Evolutionary conservation across 345 rosid species (phyloP), one percentile per base, ranked within the genome.

Genomic region (Melaleuca alternifolia): DNA sequence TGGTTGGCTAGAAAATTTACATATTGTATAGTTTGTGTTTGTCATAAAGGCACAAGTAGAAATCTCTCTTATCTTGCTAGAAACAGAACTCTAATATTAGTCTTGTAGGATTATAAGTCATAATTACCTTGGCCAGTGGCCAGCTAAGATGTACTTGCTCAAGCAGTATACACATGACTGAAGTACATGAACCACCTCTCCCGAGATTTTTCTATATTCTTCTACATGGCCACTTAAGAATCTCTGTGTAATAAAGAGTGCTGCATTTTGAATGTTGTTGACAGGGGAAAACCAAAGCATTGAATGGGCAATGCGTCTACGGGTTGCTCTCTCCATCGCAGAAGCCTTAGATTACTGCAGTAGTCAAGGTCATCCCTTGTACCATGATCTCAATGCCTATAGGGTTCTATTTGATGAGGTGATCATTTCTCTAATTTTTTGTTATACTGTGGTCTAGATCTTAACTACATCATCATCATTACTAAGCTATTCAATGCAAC

Each of bases 331-430:
- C 86, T 93, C 91, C 92, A 95, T 96, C 41, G 98, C 99, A 50
- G 98, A 95, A 92, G 99, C 98, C 87, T 93, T 96, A 87, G 97
- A 96, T 91, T 95, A 95, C 92, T 96, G 96, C 91, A 92, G 93
- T 84, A 91, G 91, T 1, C 93, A 94, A 89, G 98, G 98, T 51
- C 97, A 87, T 87, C 96, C 98, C 10, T 87, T 96, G 84, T 98
- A 98, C 92, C 99, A 96, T 91, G 99, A 98, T 91, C 87, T 98
- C 87, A 98, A 98, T 93, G 96, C 99, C 83, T 96, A 95, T 86
- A 93, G 99, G 91, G 99, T 98, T 91, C 95, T 96, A 57, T 96
- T 98, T 90, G 99, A 98, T 87, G 97, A 98, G 99, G 99, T 98
- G 91, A 87, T 75, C 56, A 44, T 56, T 87, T 86, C 71, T 46